Conservation (phyloP, 73 alveolate genomes). For the Durusdinium trenchii region DNA sequence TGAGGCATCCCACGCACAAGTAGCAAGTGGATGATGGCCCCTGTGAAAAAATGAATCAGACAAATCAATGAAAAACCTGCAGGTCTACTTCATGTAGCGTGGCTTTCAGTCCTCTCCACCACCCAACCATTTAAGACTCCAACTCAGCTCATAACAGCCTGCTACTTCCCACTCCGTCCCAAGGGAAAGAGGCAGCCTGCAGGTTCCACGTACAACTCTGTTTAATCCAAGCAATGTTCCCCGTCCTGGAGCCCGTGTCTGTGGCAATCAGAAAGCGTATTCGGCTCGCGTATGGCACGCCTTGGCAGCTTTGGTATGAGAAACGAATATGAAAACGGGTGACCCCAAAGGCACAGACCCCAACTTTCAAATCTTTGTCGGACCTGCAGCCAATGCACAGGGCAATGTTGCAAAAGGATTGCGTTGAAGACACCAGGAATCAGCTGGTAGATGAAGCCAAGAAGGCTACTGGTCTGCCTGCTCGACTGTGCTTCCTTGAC, state of each 20-base stretch:
- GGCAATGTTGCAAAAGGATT: neutral
- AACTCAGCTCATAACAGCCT: too few relatives aligned
- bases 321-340: neutral
- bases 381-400: neutral
- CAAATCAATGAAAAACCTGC: too few relatives aligned
- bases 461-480: neutral
- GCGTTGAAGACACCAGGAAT: neutral
- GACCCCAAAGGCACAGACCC: neutral
- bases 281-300: conserved; percentile 11
- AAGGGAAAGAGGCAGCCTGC: neutral
- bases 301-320: too few relatives aligned
- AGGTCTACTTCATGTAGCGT: too few relatives aligned
- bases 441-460: neutral
- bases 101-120: too few relatives aligned
- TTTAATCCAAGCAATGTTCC: too few relatives aligned
- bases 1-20: too few relatives aligned
- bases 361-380: neutral
- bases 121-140: too few relatives aligned
- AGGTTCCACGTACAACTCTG: too few relatives aligned
- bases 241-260: neutral
- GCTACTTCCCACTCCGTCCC: conserved; percentile 24
- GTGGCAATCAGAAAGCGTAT: conserved; percentile 13
- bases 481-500: neutral
- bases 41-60: too few relatives aligned
- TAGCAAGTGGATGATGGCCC: too few relatives aligned